Evolutionary conservation across 805 yeast species (phyloP).

Genomic region (Brettanomyces bruxellensis): DNA sequence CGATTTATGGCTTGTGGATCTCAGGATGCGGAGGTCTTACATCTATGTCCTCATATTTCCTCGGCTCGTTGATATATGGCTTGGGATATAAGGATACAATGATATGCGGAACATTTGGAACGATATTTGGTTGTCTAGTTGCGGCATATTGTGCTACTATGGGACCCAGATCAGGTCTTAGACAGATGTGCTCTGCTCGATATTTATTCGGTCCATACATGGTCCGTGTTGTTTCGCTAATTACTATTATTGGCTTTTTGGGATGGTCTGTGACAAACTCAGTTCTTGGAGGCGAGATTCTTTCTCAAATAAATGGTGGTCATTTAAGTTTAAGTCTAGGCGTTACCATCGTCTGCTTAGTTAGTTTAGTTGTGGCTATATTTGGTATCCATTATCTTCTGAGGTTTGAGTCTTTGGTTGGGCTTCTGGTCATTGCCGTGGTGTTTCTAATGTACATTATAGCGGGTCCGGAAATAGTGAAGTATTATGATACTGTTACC

Average conservation of each 20-base stretch:
- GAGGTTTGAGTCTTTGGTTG: conserved; percentile 56
- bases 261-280: conserved; percentile 96
- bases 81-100: conserved; percentile 60
- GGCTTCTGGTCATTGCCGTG: conserved; percentile 60
- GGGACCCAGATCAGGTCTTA: conserved; percentile 87
- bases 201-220: conserved; percentile 81
- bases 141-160: conserved; percentile 79
- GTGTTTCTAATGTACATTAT: conserved; percentile 61
- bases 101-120: conserved; percentile 54
- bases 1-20: conserved; percentile 69
- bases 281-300: conserved; percentile 81
- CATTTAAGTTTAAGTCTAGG: conserved; percentile 67
- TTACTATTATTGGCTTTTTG: conserved; percentile 64
- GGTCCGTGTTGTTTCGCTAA: conserved; percentile 65
- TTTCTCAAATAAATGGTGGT: conserved; percentile 56
- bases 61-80: conserved; percentile 66
- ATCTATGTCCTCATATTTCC: conserved; percentile 75
- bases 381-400: conserved; percentile 72
- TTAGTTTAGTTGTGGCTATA: conserved; percentile 59
- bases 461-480: conserved; percentile 31
- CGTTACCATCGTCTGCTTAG: conserved; percentile 56
- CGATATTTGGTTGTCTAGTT: conserved; percentile 58
- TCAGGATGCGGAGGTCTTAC: conserved; percentile 85
- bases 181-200: conserved; percentile 81
- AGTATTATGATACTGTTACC: conserved; percentile 31